Percentiles rank a stretch among this genome's conserved stretches.
Evolutionary conservation across 2,329 filamentous ascomycete genomes (phyloP).

Genomic region (Talaromyces sp.): DNA sequence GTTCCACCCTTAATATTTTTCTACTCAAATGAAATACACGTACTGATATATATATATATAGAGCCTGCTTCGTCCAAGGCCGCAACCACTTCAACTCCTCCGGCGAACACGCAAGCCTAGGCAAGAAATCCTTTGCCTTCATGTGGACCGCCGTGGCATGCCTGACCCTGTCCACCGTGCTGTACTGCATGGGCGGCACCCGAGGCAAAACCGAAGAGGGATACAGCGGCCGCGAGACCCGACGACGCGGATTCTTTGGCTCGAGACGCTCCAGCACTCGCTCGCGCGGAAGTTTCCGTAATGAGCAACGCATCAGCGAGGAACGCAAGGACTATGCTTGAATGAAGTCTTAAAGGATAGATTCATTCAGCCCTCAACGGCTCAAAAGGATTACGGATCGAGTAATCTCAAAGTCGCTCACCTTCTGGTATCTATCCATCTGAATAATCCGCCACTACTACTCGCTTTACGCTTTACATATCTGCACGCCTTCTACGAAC

Average conservation of each 20-base stretch:
- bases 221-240: constrained; percentile 31
- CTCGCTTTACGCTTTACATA: background rate
- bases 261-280: constrained; percentile 11
- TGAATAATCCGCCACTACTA: background rate
- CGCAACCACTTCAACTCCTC: constrained; percentile 51
- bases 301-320: background rate
- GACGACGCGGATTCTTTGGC: constrained; percentile 34
- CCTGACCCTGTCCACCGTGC: constrained; percentile 51
- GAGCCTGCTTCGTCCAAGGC: constrained; percentile 55
- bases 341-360: background rate
- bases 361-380: background rate
- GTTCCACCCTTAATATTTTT: constrained; percentile 18
- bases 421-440: background rate
- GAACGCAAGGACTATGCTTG: constrained; percentile 9
- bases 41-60: constrained; percentile 21
- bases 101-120: constrained; percentile 47
- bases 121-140: constrained; percentile 56
- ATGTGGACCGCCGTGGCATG: constrained; percentile 56
- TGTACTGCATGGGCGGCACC: constrained; percentile 51
- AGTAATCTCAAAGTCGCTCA: too few species aligned
- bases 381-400: background rate
- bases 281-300: constrained; percentile 10
- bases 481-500: background rate
- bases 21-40: background rate
- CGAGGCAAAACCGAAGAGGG: constrained; percentile 26